Percentiles rank a stretch among this genome's conserved stretches.
Conservation (phyloP, 2,329 filamentous ascomycete genomes). For the Rugonectria rugulosa region DNA sequence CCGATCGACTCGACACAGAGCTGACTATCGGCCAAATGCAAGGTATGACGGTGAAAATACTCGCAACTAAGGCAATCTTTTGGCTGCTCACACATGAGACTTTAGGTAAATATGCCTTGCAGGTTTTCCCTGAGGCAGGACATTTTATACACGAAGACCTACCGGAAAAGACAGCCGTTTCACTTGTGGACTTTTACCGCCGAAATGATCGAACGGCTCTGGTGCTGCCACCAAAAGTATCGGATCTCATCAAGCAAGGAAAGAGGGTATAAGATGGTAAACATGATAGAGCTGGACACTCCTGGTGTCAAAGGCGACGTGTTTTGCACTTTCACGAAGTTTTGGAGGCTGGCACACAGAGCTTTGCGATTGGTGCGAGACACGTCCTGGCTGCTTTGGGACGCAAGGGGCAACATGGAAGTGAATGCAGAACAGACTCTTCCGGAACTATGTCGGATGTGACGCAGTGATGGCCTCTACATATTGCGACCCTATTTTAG, state of each 20-base stretch:
- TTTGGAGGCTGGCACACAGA: neutral
- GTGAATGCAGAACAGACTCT: neutral
- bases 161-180: conserved; percentile 85
- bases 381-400: neutral
- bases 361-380: neutral
- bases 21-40: conserved; percentile 98
- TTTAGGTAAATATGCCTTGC: conserved; percentile 88
- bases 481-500: conserved; percentile 4
- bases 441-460: conserved; percentile 1
- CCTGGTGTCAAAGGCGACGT: too few relatives aligned
- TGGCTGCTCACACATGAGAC: conserved; percentile 21
- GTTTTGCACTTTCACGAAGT: conserved; percentile 3
- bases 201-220: conserved; percentile 87
- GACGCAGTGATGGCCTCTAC: neutral
- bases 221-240: conserved; percentile 91
- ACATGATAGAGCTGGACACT: neutral
- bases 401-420: neutral
- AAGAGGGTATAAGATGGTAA: conserved; percentile 59
- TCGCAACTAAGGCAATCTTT: neutral
- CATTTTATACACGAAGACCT: conserved; percentile 98
- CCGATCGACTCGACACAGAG: conserved; percentile 88
- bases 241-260: conserved; percentile 71
- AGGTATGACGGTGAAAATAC: conserved; percentile 57
- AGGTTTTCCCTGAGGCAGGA: conserved; percentile 92
- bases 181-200: conserved; percentile 89